These are phyloP conservation scores for Recurvomyces mirabilis DNA, from an alignment of 495 filamentous ascomycete species.

Conservation along the genomic window DNA sequence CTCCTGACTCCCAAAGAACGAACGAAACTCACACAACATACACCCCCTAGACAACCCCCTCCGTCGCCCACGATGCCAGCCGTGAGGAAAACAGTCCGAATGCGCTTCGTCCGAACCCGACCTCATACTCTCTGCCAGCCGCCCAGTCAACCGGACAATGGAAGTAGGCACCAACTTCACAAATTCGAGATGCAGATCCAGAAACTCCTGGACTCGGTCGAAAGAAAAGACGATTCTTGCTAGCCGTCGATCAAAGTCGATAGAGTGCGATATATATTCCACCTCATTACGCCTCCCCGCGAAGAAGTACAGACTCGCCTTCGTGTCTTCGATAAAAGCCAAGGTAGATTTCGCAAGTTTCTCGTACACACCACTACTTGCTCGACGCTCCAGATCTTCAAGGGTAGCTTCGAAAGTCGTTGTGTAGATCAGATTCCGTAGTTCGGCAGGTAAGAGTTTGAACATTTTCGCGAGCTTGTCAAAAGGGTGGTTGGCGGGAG, in stretches of 20 bases:
- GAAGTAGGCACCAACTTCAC: no score
- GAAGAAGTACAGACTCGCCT: background rate
- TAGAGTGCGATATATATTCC: no score
- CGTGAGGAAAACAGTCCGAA: no score
- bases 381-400: background rate
- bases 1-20: no score
- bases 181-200: no score
- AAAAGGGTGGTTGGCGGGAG: background rate
- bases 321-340: background rate
- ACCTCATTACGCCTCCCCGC: background rate
- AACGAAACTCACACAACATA: no score
- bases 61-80: no score
- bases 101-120: no score
- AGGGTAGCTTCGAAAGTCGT: background rate
- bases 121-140: no score
- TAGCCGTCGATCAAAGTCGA: background rate
- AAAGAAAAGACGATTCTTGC: background rate
- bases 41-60: no score
- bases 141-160: no score
- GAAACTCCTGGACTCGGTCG: no score
- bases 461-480: background rate
- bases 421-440: background rate
- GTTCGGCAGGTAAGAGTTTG: background rate
- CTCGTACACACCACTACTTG: background rate
- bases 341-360: background rate